Base-by-base conservation (phyloP, 2,329 filamentous ascomycete species). In the Tolypocladium ophioglossoides region DNA sequence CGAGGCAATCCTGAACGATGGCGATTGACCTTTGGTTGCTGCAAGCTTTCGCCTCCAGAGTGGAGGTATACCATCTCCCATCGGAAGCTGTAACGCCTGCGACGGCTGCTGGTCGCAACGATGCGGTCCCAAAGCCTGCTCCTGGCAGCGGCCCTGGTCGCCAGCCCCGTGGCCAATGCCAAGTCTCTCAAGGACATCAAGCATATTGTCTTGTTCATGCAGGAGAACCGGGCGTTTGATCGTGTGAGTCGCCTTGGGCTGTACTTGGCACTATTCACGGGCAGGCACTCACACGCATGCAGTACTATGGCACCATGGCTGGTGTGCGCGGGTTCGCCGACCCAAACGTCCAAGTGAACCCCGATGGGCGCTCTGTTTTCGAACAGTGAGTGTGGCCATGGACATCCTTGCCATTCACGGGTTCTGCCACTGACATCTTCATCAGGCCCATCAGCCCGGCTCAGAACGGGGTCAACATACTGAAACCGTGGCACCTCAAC, bases 171-270 rank as follows among this genome's bases (percentile, higher is more conserved):
- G 4, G 55, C 57, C 3, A 18, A 48, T 14, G 73, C 68, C 6
- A 70, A 68, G 2, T 74, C 74, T 9, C 65, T 78, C 37, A 70
- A 69, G 30, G 77, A 80, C 54, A 75, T 80, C 56, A 73, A 80
- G 53, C 78, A 80, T 71, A 77, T 80, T 38, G 71, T 81, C n/a
- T 72, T 81, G 38, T 78, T 80, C 60, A 81, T 80, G 78, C 77
- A 80, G 60, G 76, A 68, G 55, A 68, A 68, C 51, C 58, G 66
- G 16, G 66, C 66, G 1, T 64, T 68, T 48, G 64, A 68, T 53
- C 66, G 68, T 35, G 66, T 66, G 47, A 53, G 65, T 58, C n/a
- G 14, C 35, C 14, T 18, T 11, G 2, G 10, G n/a, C 8, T 37
- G 38, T 18, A 20, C 48, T 37, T 16, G 12, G 12, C 22, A 2